These are phyloP conservation scores for Pichia deserticola DNA, from an alignment of 805 yeast genomes.

Conservation along the genomic window DNA sequence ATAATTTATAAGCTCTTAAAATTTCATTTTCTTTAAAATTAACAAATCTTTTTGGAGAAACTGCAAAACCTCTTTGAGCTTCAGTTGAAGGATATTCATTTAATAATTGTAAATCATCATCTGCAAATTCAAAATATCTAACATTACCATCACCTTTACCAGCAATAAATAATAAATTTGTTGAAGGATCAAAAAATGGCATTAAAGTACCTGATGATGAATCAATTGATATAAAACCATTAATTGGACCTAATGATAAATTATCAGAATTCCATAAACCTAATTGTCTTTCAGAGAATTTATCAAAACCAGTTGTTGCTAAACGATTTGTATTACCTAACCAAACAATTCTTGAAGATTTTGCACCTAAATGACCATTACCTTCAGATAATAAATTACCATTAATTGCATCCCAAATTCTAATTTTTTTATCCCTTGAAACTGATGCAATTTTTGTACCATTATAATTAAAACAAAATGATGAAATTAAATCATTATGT, in stretches of 20 bases:
- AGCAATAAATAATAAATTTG: slow-evolving; percentile 75
- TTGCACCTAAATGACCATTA: slow-evolving; percentile 88
- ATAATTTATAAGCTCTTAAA: slow-evolving; percentile 76
- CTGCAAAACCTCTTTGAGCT: slow-evolving; percentile 94
- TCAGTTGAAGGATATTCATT: slow-evolving; percentile 87
- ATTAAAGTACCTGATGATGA: slow-evolving; percentile 88
- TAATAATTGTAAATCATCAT: slow-evolving; percentile 73
- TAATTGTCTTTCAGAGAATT: slow-evolving; percentile 87
- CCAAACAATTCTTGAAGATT: slow-evolving; percentile 84
- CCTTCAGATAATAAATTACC: slow-evolving; percentile 77
- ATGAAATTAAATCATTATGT: slow-evolving; percentile 89
- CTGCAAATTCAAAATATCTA: slow-evolving; percentile 83
- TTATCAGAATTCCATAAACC: slow-evolving; percentile 87
- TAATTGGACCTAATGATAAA: slow-evolving; percentile 75
- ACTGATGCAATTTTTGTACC: slow-evolving; percentile 85
- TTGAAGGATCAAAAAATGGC: slow-evolving; percentile 82
- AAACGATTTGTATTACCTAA: slow-evolving; percentile 78
- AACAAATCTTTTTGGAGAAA: slow-evolving; percentile 77
- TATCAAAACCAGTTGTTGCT: slow-evolving; percentile 90
- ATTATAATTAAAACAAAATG: slow-evolving; percentile 83
- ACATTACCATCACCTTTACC: slow-evolving; percentile 99
- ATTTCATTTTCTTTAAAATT: slow-evolving; percentile 81
- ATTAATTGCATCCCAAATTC: slow-evolving; percentile 85
- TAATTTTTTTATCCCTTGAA: slow-evolving; percentile 80
- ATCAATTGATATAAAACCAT: slow-evolving; percentile 81